Conservation (phyloP, 176 grass and related monocot genomes). For the Phyllostachys edulis region DNA sequence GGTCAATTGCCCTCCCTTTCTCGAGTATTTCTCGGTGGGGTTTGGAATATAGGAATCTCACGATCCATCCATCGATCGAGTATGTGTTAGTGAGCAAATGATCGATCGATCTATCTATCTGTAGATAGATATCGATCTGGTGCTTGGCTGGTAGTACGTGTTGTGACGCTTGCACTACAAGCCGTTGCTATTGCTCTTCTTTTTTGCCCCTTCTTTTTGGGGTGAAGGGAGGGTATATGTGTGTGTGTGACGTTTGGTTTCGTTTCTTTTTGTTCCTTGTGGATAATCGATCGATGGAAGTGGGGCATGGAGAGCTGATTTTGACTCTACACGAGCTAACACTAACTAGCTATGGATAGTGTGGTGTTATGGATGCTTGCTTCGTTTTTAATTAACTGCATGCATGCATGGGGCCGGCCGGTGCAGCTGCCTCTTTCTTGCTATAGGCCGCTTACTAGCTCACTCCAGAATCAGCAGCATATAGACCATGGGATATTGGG, state of each 20-base stretch:
- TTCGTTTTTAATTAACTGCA: constrained; percentile 45
- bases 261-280: constrained; percentile 33
- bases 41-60: not conserved
- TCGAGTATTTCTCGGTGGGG: constrained; percentile 2
- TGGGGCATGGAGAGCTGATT: constrained; percentile 3
- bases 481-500: not conserved
- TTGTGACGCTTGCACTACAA: constrained; percentile 6
- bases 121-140: not conserved
- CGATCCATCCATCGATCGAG: not conserved
- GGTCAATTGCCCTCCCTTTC: constrained; percentile 4
- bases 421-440: not conserved
- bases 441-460: not conserved
- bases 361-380: constrained; percentile 29
- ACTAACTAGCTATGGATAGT: constrained; percentile 9
- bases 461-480: not conserved
- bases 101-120: not conserved
- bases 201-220: not conserved
- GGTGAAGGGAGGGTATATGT: not conserved
- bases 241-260: not conserved
- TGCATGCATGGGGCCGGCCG: not conserved
- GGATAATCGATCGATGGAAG: not conserved
- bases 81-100: not conserved
- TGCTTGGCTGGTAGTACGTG: constrained; percentile 12
- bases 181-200: not conserved
- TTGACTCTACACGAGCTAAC: constrained; percentile 48